These are phyloP conservation scores for Alloteropsis semialata DNA, from an alignment of 176 grass and related monocot species.

Conservation along the genomic window DNA sequence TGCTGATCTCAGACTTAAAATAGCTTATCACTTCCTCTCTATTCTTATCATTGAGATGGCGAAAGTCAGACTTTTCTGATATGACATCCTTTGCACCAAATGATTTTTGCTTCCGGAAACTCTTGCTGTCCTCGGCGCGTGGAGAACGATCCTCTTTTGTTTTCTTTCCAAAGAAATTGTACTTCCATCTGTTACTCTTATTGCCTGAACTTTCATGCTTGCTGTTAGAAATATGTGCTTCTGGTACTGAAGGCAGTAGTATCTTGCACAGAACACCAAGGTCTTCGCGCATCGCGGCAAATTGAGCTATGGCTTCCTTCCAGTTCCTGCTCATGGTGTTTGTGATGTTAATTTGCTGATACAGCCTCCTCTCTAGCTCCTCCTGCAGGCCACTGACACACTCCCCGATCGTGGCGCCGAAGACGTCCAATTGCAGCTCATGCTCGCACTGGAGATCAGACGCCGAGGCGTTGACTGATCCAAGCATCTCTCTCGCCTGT, in stretches of 20 bases:
- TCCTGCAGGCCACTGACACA: conserved; percentile 61
- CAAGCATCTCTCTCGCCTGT: conserved; percentile 56
- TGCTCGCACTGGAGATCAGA: conserved; percentile 71
- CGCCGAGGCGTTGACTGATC: conserved; percentile 32
- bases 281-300: conserved; percentile 61
- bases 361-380: conserved; percentile 75
- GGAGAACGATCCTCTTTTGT: conserved; percentile 51
- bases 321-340: conserved; percentile 66
- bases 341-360: conserved; percentile 55
- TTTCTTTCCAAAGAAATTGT: conserved; percentile 69
- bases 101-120: conserved; percentile 47
- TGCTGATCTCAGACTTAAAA: conserved; percentile 90
- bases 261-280: conserved; percentile 67
- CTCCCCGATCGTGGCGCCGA: conserved; percentile 46
- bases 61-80: conserved; percentile 74
- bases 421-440: conserved; percentile 70
- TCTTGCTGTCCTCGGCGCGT: conserved; percentile 53
- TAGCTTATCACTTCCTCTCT: conserved; percentile 80
- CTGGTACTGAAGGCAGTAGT: conserved; percentile 39
- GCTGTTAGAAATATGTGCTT: conserved; percentile 42
- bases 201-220: conserved; percentile 61
- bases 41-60: conserved; percentile 65
- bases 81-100: conserved; percentile 49
- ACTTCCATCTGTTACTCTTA: conserved; percentile 72
- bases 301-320: conserved; percentile 69